Evolutionary conservation across 2,329 filamentous ascomycete species (phyloP).

Genomic region (Aspergillus arachidicola): DNA sequence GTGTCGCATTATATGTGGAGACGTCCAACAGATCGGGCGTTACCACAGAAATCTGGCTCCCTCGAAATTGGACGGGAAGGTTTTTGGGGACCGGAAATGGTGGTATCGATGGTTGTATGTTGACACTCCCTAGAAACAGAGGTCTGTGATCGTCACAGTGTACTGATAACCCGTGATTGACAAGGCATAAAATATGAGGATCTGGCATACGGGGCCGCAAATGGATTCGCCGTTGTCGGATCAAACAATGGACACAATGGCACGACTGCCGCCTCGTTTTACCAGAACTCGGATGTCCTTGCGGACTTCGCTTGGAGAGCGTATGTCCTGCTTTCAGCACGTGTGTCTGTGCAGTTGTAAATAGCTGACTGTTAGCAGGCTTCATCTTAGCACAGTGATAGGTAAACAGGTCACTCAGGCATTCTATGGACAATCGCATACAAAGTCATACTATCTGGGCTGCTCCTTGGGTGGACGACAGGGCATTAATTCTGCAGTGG

Average conservation of each 20-base stretch:
- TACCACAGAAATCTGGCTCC: slow-evolving; percentile 10
- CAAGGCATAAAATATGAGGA: slow-evolving; percentile 15
- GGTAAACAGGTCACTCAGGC: slow-evolving; percentile 6
- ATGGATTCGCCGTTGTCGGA: slow-evolving; percentile 12
- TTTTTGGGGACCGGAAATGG: slow-evolving; percentile 15
- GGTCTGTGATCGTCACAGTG: neutral
- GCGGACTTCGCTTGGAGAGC: slow-evolving; percentile 14
- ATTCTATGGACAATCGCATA: slow-evolving; percentile 9
- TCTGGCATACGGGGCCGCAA: slow-evolving; percentile 9
- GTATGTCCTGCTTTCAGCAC: neutral
- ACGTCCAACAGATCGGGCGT: slow-evolving; percentile 6
- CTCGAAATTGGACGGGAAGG: slow-evolving; percentile 9
- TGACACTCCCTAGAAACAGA: neutral
- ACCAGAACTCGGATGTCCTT: slow-evolving; percentile 2
- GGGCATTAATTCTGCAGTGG: slow-evolving; percentile 7
- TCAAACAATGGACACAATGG: slow-evolving; percentile 17
- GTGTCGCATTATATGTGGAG: neutral
- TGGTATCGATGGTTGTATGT: slow-evolving; percentile 11
- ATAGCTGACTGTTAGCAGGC: neutral
- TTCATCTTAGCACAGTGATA: slow-evolving; percentile 6
- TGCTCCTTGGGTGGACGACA: slow-evolving; percentile 12
- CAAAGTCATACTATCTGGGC: slow-evolving; percentile 13
- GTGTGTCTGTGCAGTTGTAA: neutral
- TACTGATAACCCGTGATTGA: neutral
- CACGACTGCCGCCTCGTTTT: slow-evolving; percentile 3